Conservation (phyloP, 768 basidiomycete species). For the Suillus variegatus region DNA sequence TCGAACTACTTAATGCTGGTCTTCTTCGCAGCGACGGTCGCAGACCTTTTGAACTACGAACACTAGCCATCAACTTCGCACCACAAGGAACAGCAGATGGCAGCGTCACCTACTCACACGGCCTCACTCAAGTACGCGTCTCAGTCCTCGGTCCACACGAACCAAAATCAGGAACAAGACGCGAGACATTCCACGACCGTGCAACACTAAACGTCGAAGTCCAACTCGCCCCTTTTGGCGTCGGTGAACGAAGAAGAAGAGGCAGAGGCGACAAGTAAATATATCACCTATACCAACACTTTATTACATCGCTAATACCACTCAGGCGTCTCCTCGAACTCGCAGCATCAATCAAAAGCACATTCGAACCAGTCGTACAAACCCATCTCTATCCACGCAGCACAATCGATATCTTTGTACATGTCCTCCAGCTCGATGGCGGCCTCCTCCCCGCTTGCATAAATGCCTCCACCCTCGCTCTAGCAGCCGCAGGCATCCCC, state of each 20-base stretch:
- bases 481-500: slow-evolving; percentile 89
- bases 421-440: slow-evolving; percentile 93
- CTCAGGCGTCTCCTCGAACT: slow-evolving; percentile 84
- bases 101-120: slow-evolving; percentile 80
- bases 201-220: slow-evolving; percentile 91
- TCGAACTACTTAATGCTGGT: slow-evolving; percentile 83
- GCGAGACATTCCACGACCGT: slow-evolving; percentile 81
- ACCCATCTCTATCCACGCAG: slow-evolving; percentile 90
- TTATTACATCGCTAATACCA: slow-evolving; percentile 9
- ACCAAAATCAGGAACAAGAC: slow-evolving; percentile 62
- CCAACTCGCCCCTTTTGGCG: slow-evolving; percentile 83
- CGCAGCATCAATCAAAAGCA: slow-evolving; percentile 84
- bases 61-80: slow-evolving; percentile 75
- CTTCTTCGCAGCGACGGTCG: slow-evolving; percentile 92
- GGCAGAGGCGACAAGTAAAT: slow-evolving; percentile 87
- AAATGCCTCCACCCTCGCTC: slow-evolving; percentile 92
- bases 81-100: slow-evolving; percentile 82
- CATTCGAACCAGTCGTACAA: slow-evolving; percentile 95
- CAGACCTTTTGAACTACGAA: slow-evolving; percentile 88
- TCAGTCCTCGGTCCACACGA: slow-evolving; percentile 94
- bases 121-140: slow-evolving; percentile 85
- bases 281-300: slow-evolving; percentile 27
- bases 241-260: slow-evolving; percentile 75
- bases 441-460: slow-evolving; percentile 89
- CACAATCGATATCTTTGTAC: slow-evolving; percentile 92